A percentile compares a stretch with the other conserved stretches of the same genome.
phyloP scores from a whole-genome alignment of 306 rosid species.

The Mimosa pudica region DNA sequence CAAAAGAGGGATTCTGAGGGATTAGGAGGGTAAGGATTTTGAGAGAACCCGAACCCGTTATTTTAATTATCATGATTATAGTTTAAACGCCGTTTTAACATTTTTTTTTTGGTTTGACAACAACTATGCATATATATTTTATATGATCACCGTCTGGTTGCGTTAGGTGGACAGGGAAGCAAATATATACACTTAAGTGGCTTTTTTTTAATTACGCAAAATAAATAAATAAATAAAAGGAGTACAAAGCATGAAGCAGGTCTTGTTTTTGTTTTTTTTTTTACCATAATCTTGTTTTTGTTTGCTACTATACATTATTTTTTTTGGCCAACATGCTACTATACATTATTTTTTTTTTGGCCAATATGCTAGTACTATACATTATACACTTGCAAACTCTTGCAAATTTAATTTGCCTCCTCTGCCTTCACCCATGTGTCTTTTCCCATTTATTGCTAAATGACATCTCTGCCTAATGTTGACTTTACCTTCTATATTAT shows the following conservation, averaged over 20 bases:
- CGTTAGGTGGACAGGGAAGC: slow-evolving; percentile 1
- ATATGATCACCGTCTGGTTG: background rate
- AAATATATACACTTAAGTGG: background rate
- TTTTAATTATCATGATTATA: too few relatives aligned
- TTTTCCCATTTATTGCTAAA: slow-evolving; percentile 18
- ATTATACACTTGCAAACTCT: too few relatives aligned
- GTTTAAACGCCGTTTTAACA: background rate
- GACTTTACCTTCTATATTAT: background rate
- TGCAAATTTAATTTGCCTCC: too few relatives aligned
- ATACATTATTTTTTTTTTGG: too few relatives aligned
- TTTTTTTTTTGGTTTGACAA: background rate
- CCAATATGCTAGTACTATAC: too few relatives aligned
- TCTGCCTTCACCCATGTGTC: background rate
- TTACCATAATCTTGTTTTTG: too few relatives aligned
- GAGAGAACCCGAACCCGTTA: too few relatives aligned
- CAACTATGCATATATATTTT: background rate
- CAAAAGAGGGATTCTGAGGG: too few relatives aligned
- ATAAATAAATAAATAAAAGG: background rate
- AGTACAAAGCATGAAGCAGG: background rate
- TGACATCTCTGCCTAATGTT: slow-evolving; percentile 2
- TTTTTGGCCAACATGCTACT: too few relatives aligned
- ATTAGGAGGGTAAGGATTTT: too few relatives aligned
- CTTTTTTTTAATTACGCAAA: background rate
- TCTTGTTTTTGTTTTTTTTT: slow-evolving; percentile 8
- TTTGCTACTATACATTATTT: too few relatives aligned